phyloP scores from a whole-genome alignment of 306 rosid genomes.

The Coriaria nepalensis region DNA sequence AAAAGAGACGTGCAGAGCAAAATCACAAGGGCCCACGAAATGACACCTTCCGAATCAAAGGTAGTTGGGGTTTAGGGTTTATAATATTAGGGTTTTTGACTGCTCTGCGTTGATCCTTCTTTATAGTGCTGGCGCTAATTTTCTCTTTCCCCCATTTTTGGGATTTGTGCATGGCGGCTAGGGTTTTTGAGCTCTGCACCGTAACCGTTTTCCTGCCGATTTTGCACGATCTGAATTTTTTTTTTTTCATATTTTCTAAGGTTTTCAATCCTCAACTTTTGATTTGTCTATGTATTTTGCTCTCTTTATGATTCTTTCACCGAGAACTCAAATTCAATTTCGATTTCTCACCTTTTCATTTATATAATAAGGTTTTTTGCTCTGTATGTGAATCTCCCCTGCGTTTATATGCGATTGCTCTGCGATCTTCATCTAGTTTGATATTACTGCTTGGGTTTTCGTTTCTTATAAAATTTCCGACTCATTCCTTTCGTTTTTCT shows the following conservation, averaged over 20 bases:
- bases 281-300: too few relatives aligned
- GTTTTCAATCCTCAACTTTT: too few relatives aligned
- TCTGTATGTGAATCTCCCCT: too few relatives aligned
- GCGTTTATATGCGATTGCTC: too few relatives aligned
- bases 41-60: not conserved
- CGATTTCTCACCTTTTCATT: too few relatives aligned
- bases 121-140: conserved; percentile 5
- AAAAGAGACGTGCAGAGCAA: too few relatives aligned
- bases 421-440: too few relatives aligned
- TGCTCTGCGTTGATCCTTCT: not conserved
- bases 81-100: not conserved
- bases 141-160: conserved; percentile 4
- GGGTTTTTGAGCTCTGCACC: conserved; percentile 35
- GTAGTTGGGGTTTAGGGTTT: conserved; percentile 11
- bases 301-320: not conserved
- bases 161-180: conserved; percentile 47
- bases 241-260: not conserved
- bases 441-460: too few relatives aligned
- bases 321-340: conserved; percentile 4
- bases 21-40: too few relatives aligned
- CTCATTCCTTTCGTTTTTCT: too few relatives aligned
- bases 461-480: too few relatives aligned
- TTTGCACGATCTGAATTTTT: conserved; percentile 2
- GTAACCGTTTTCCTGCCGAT: not conserved
- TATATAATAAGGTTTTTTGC: too few relatives aligned